Conservation (phyloP, 108 stramenopile species). For the Nitzschia putrida region DNA sequence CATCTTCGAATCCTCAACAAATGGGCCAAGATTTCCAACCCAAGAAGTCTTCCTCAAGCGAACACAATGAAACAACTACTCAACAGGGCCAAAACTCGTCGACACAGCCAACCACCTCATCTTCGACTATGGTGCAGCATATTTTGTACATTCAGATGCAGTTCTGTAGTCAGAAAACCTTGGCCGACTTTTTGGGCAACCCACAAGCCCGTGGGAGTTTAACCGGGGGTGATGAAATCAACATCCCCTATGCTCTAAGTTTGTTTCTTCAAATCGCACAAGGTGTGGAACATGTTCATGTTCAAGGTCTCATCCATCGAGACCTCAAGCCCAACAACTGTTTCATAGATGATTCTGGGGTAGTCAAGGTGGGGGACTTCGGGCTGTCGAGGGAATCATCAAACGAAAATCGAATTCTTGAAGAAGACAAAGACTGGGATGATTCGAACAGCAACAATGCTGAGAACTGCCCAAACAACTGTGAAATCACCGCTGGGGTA, state of each 20-base stretch:
- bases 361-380: constrained; percentile 88
- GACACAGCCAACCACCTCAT: not conserved
- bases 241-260: constrained; percentile 73
- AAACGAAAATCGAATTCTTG: constrained; percentile 15
- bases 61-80: not conserved
- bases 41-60: not conserved
- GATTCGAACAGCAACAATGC: not conserved
- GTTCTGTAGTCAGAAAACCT: constrained; percentile 87
- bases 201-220: constrained; percentile 58
- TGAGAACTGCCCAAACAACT: constrained; percentile 31
- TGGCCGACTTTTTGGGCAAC: constrained; percentile 77
- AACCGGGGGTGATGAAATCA: constrained; percentile 35
- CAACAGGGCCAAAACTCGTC: not conserved
- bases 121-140: constrained; percentile 34
- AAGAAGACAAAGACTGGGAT: not conserved
- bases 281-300: constrained; percentile 91
- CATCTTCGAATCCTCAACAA: not conserved
- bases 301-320: constrained; percentile 91
- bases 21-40: not conserved
- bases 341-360: constrained; percentile 80
- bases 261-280: constrained; percentile 89
- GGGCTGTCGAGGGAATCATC: constrained; percentile 74
- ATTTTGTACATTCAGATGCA: constrained; percentile 97
- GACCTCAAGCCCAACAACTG: constrained; percentile 92
- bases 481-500: constrained; percentile 86